Conservation (phyloP, 2,329 filamentous ascomycete genomes). For the Chlorencoelia australis region DNA sequence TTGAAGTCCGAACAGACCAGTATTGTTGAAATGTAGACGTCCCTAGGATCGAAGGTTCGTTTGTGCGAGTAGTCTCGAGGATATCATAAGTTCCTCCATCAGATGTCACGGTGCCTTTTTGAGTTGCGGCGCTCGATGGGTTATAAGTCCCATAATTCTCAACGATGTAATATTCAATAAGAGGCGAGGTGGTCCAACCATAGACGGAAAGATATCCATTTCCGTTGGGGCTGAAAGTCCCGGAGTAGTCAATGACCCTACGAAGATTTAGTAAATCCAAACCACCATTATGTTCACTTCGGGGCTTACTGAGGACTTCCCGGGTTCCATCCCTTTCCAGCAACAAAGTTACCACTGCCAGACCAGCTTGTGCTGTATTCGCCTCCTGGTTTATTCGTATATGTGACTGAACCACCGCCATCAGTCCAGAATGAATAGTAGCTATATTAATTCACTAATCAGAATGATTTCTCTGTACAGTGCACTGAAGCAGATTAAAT, state of each 20-base stretch:
- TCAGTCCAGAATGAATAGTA: slow-evolving; percentile 54
- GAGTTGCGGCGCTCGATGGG: slow-evolving; percentile 36
- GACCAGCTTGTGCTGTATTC: slow-evolving; percentile 41
- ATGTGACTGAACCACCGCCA: slow-evolving; percentile 37
- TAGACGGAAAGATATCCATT: slow-evolving; percentile 46
- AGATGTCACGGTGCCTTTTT: slow-evolving; percentile 39
- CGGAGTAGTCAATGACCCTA: slow-evolving; percentile 32
- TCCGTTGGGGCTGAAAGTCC: slow-evolving; percentile 31
- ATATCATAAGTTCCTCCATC: slow-evolving; percentile 45
- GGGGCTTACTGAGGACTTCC: slow-evolving; percentile 22
- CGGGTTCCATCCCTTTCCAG: slow-evolving; percentile 40
- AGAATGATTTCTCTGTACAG: too few species aligned
- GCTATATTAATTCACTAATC: too few species aligned
- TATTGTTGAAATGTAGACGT: slow-evolving; percentile 43
- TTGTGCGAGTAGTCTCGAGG: slow-evolving; percentile 30
- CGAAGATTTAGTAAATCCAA: not conserved
- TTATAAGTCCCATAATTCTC: slow-evolving; percentile 42
- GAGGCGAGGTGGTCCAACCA: slow-evolving; percentile 37
- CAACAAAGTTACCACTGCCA: slow-evolving; percentile 36
- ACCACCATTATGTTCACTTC: not conserved
- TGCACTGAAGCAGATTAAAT: too few species aligned
- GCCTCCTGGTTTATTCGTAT: slow-evolving; percentile 43
- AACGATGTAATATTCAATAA: slow-evolving; percentile 40
- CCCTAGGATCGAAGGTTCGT: slow-evolving; percentile 36
- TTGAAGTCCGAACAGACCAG: slow-evolving; percentile 40